Evolutionary conservation across 139 green algal genomes (phyloP).

Genomic region (Bryopsis sp.): DNA sequence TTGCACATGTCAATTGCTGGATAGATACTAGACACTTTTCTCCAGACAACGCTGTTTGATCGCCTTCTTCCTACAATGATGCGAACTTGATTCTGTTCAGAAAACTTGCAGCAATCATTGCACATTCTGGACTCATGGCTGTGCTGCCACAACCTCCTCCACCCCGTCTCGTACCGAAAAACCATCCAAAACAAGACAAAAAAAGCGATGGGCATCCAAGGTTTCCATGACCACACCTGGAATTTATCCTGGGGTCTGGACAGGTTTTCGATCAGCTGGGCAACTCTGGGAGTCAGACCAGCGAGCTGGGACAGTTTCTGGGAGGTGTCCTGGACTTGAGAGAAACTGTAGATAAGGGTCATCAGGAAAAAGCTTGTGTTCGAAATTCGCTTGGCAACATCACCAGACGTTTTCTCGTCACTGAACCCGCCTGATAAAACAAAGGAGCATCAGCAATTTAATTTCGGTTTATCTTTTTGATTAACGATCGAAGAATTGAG

Average conservation of each 20-base stretch:
- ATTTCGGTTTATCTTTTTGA: no score
- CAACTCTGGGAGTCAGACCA: conserved; percentile 11
- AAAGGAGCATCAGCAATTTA: no score
- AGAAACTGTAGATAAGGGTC: conserved; percentile 9
- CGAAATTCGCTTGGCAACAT: conserved; percentile 3
- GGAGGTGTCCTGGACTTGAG: not conserved
- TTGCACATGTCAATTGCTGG: conserved; percentile 7
- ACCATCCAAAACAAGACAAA: not conserved
- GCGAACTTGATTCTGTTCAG: not conserved
- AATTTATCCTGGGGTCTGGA: not conserved
- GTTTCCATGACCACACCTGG: not conserved
- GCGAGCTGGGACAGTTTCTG: not conserved
- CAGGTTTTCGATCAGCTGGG: conserved; percentile 2
- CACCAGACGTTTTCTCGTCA: not conserved
- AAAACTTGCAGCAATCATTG: not conserved
- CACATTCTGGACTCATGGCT: not conserved
- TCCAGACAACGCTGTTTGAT: no score
- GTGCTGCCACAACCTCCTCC: not conserved
- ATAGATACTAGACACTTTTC: no score
- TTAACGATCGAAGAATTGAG: no score
- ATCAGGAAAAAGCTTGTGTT: conserved; percentile 15
- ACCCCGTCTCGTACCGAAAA: not conserved
- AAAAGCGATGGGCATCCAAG: not conserved
- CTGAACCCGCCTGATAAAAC: not conserved
- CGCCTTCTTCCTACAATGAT: no score